Base-by-base conservation (phyloP, 139 green algal genomes). In the Nannochloris sp. region DNA sequence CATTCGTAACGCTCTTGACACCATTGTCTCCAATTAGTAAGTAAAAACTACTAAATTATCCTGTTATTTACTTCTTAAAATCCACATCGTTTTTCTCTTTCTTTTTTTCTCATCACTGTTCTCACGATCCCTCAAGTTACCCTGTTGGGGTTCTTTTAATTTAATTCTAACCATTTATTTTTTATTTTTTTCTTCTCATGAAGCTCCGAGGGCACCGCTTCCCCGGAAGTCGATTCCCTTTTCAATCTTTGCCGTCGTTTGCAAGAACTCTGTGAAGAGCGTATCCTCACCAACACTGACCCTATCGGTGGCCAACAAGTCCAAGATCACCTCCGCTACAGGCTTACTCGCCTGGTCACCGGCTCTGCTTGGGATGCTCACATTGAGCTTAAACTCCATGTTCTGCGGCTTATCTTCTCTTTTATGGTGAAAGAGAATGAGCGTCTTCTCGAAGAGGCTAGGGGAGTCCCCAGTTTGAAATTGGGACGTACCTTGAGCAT, bases 331-430 rank as follows among this genome's bases (percentile, higher is more conserved):
- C 68, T 75, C 30, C 54, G 68, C 19, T 75, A 75, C 51, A 58
- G 68, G 35, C 37, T 75, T 24, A 66, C 38, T 4, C 68, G 68
- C 48, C 51, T 75, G 46, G 59, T 74, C 14, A 68, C 67, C 6
- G 55, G 67, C 2, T 32, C 58, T 36, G 23, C 48, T 3, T 74
- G 67, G 67, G 67, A 74, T 13, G 33, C 19, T 3, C 14, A 29
- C 7, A 33, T 57, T 19, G 15, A 31, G 46, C 67, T 74, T 2
- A 68, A 69, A 45, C 32, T 74, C 32, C 45, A 46, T 3, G 46
- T 69, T 42, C 59, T 74, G 24, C 37, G 42, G 14, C 59, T 74
- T 2, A 67, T 74, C 35, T 37, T 63, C 27, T 6, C 30, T 35
- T 65, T 73, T 54, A 67, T 68, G 55, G 56, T 14, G 1, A n/a